Evolutionary conservation across 106 monocot genomes (phyloP), one percentile per base, ranked within the genome.

Genomic region (Posidonia australis): DNA sequence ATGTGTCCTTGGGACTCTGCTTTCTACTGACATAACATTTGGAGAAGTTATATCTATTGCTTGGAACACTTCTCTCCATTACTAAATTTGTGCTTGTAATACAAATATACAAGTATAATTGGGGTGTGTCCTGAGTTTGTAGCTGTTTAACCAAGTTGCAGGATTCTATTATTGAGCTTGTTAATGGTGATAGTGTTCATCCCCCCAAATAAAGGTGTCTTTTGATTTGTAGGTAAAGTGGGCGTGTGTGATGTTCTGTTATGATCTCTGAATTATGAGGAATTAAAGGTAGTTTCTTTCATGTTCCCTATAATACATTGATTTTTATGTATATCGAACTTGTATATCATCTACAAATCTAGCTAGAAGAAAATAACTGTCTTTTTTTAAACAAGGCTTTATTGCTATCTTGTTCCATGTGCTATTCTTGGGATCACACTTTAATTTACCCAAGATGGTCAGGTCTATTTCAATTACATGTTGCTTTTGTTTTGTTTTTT

Each of bases 181-280:
- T 83, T 84, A 86, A 77, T 75, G 80, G 80, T 84, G 86, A 77
- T 70, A 69, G 41, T 82, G 82, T 84, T 78, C 90, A 87, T 76
- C 80, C 76, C 74, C 77, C 89, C 81, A 87, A 86, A 87, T 98
- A 84, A 91, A 88, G 61, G 74, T 86, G 47, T 91, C 80, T 98
- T 98, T 77, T 82, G 53, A 76, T 84, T 88, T 98, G 96, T 98
- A 98, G 96, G 96, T 91, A 78, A 90, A 76, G 58, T 90, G 90
- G 89, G 75, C 90, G 78, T 85, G 76, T 87, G 76, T 86, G 73
- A 77, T 83, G 78, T 79, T 78, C 86, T 90, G 68, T 80, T 80
- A 81, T 78, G 83, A 86, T 86, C 93, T 90, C 96, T 98, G 96
- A 98, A 77, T 79, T 75, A 58, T 90, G 90, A 82, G 84, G 84